phyloP scores from a whole-genome alignment of 192 early-diverging fungal species.

The Podila minutissima region DNA sequence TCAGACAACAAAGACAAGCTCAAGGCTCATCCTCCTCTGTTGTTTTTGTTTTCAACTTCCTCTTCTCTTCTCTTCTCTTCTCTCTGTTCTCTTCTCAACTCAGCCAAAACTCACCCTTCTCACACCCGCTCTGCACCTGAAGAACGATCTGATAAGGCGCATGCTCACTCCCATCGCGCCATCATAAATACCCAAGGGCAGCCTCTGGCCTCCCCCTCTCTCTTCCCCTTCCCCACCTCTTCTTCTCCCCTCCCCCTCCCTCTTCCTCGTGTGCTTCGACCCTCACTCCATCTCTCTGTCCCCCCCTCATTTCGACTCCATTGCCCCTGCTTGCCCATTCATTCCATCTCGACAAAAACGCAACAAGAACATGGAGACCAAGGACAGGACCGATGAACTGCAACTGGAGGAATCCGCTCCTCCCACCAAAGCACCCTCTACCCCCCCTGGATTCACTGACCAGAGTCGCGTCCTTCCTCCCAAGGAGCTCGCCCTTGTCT shows the following conservation, averaged over 20 bases:
- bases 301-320: not conserved
- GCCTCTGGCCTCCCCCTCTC: too few species aligned
- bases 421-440: too few species aligned
- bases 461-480: conserved; percentile 34
- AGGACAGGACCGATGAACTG: conserved; percentile 6
- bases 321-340: not conserved
- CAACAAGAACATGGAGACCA: not conserved
- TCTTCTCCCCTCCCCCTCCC: not conserved
- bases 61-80: too few species aligned
- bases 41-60: too few species aligned
- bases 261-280: not conserved
- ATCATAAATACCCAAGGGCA: not conserved
- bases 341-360: not conserved
- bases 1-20: too few species aligned
- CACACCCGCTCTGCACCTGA: too few species aligned
- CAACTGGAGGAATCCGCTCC: conserved; percentile 5
- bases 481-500: conserved; percentile 28
- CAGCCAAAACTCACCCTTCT: too few species aligned
- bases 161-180: too few species aligned
- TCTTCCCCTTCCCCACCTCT: not conserved
- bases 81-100: too few species aligned
- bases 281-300: not conserved
- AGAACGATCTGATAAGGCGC: not conserved
- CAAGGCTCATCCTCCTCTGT: not conserved
- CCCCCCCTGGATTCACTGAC: conserved; percentile 22